Evolutionary conservation across 192 early-diverging fungal genomes (phyloP).

Genomic region (Cetraspora pellucida): DNA sequence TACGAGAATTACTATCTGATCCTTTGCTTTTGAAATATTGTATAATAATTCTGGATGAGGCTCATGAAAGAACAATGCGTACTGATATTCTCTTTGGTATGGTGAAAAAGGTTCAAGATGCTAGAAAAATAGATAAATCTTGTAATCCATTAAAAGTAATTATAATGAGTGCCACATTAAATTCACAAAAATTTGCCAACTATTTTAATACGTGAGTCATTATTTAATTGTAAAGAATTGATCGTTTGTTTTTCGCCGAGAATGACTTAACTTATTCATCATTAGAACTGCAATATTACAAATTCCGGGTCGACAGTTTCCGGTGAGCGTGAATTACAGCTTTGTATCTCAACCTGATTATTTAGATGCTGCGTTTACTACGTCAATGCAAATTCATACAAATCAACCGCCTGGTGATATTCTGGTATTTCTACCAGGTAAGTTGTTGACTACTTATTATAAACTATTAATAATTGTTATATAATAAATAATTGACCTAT

Average conservation of each 20-base stretch:
- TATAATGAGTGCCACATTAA: conserved; percentile 95
- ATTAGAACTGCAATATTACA: conserved; percentile 72
- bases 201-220: conserved; percentile 79
- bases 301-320: conserved; percentile 89
- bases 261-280: no score
- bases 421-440: conserved; percentile 88
- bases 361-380: conserved; percentile 83
- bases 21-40: conserved; percentile 75
- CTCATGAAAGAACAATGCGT: conserved; percentile 95
- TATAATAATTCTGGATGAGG: conserved; percentile 93
- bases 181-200: conserved; percentile 87
- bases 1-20: conserved; percentile 89
- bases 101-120: conserved; percentile 84
- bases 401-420: conserved; percentile 88
- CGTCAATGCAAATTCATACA: conserved; percentile 88
- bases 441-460: conserved; percentile 7
- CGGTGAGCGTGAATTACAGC: conserved; percentile 82
- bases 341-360: conserved; percentile 86
- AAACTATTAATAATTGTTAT: neutral
- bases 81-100: conserved; percentile 96
- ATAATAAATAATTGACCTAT: neutral
- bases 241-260: no score
- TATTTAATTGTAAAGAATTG: neutral
- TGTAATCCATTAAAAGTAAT: conserved; percentile 80
- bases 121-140: conserved; percentile 51